These are phyloP conservation scores for Coriaria nepalensis DNA, from an alignment of 306 rosid species.

Conservation along the genomic window DNA sequence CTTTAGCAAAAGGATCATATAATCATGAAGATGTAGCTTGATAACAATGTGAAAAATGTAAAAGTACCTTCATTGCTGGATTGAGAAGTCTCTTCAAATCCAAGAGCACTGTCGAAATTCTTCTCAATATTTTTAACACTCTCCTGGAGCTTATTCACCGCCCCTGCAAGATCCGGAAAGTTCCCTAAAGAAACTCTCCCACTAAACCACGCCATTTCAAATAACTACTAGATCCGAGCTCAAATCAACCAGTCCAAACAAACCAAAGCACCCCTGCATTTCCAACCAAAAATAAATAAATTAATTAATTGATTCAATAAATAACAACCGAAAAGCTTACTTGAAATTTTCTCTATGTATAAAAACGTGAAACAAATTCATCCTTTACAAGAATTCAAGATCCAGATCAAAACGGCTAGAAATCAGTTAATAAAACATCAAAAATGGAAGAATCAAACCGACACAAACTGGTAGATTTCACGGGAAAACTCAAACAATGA, in stretches of 20 bases:
- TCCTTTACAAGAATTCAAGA: no score
- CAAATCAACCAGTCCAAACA: slow-evolving; percentile 19
- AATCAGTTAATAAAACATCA: no score
- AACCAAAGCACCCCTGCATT: slow-evolving; percentile 15
- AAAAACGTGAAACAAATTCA: no score
- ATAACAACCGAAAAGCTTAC: no score
- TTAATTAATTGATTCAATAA: no score
- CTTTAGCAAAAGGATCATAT: not conserved
- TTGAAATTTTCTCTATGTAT: no score
- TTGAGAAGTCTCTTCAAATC: slow-evolving; percentile 61
- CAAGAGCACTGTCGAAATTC: slow-evolving; percentile 91
- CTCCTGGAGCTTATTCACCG: slow-evolving; percentile 97
- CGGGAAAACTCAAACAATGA: no score
- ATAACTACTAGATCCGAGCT: slow-evolving; percentile 14
- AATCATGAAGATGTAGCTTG: slow-evolving; percentile 9
- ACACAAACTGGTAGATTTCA: no score
- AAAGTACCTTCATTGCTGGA: slow-evolving; percentile 72
- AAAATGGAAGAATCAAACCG: no score
- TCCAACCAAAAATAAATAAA: not conserved
- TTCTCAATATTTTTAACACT: slow-evolving; percentile 96
- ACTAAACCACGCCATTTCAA: slow-evolving; percentile 92
- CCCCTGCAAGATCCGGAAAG: slow-evolving; percentile 94
- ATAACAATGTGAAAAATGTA: slow-evolving; percentile 11
- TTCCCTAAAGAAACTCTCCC: slow-evolving; percentile 69
- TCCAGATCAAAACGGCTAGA: no score